Base-by-base conservation (phyloP, 2,329 filamentous ascomycete species). In the Hypoxylon sp. region DNA sequence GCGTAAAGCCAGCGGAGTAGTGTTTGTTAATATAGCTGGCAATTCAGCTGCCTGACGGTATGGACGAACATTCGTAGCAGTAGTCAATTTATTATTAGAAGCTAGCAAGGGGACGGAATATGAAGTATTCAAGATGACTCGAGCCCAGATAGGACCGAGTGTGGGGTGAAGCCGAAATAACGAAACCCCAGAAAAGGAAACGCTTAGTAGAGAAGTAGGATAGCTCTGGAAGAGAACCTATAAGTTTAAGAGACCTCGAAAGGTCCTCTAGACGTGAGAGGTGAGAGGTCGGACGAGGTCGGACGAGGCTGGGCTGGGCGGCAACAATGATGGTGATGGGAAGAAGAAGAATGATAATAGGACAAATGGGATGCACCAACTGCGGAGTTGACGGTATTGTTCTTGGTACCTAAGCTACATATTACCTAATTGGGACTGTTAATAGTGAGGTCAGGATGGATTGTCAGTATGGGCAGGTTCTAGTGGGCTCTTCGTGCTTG, bases 11-110 rank as follows among this genome's bases (percentile, higher is more conserved):
- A 43, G 36, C 17, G 21, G 59, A 53, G 61, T 51, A 64, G 55
- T 34, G 41, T 52, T 55, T 41, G 50, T 69, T 49, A 72, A 67
- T 57, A 61, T 71, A 74, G 74, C 75, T 74, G 74, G 71, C 58
- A 71, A 68, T 70, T 74, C 74, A 75, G 74, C 75, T 67, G 51
- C 65, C 32, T 34, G 59, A 67, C 59, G 58, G 52, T 64, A 48
- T 63, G 67, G 67, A 51, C 61, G 55, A 71, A 71, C 75, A 76
- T 76, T 67, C 74, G 74, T 60, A 58, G 57, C 2, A 51, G 48
- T 3, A 60, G 49, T 55, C 50, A 34, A 43, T 10, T 58, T 58
- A 63, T 49, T 62, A 43, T 30, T 52, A 57, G 50, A 52, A 50
- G 25, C 41, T 63, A 46, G 53, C n/a, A 41, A 25, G 19, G 32